Conservation (phyloP, 345 rosid genomes). For the Lagerstroemia speciosa region DNA sequence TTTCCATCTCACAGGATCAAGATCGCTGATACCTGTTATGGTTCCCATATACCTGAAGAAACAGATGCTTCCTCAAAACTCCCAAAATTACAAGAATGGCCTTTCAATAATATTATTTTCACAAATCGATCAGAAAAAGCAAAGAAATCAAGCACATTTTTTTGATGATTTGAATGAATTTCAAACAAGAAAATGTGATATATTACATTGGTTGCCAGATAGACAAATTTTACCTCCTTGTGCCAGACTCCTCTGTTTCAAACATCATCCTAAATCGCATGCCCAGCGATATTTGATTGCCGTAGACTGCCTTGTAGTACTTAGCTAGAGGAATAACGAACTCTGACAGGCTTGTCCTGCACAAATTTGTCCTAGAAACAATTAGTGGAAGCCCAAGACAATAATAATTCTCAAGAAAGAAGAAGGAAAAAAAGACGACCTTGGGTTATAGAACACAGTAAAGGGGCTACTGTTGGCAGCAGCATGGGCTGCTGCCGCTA, state of each 20-base stretch:
- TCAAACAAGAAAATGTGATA: background rate
- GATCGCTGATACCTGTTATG: constrained; percentile 72
- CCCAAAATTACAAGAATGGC: no score
- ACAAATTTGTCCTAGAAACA: background rate
- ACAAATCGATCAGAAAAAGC: no score
- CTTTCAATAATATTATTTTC: no score
- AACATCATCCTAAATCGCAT: constrained; percentile 97
- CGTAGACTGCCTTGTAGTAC: constrained; percentile 67
- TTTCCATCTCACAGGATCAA: constrained; percentile 90
- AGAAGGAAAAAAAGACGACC: constrained; percentile 25
- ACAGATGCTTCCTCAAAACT: background rate
- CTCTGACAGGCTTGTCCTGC: constrained; percentile 88
- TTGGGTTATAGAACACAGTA: constrained; percentile 82
- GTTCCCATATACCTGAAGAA: constrained; percentile 93
- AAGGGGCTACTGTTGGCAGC: constrained; percentile 91
- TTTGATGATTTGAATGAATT: background rate
- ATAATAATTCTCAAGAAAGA: background rate
- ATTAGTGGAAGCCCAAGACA: background rate
- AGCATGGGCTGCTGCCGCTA: constrained; percentile 99
- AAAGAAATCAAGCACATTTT: background rate
- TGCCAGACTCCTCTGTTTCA: constrained; percentile 93
- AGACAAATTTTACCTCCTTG: constrained; percentile 38
- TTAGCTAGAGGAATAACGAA: constrained; percentile 93
- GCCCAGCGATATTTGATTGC: constrained; percentile 74
- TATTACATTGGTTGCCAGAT: background rate